A percentile compares a stretch with the other conserved stretches of the same genome.
These are phyloP conservation scores for Colletotrichum tabaci DNA, from an alignment of 2,329 filamentous ascomycete species.

Conservation along the genomic window DNA sequence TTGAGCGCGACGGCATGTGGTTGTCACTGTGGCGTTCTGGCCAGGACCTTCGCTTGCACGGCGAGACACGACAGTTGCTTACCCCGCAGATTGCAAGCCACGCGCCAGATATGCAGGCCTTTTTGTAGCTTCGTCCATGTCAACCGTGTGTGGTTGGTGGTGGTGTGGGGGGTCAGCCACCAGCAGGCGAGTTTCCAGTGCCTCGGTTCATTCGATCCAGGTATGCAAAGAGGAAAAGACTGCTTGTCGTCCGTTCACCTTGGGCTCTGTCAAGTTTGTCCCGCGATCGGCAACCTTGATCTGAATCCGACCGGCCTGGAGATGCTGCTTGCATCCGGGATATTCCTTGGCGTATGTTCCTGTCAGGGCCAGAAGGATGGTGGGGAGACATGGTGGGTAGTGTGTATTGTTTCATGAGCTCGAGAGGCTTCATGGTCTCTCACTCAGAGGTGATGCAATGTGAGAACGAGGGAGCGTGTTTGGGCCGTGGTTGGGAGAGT, in stretches of 20 bases:
- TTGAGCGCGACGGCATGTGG: not conserved
- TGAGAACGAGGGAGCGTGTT: no score
- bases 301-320: not conserved
- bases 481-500: no score
- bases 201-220: not conserved
- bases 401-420: no score
- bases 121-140: constrained; percentile 1
- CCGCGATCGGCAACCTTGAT: not conserved
- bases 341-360: no score
- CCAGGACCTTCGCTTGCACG: not conserved
- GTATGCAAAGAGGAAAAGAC: not conserved
- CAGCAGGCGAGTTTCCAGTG: not conserved
- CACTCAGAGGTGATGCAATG: no score
- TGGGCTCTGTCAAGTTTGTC: not conserved
- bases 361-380: no score
- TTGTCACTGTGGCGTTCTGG: not conserved
- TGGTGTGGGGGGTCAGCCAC: not conserved
- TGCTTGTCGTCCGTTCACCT: not conserved
- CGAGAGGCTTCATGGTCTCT: no score
- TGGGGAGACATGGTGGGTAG: no score
- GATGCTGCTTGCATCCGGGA: not conserved
- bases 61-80: not conserved
- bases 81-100: constrained; percentile 17
- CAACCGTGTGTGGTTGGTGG: not conserved
- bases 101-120: constrained; percentile 2